Percentiles rank a stretch among this genome's conserved stretches.
Evolutionary conservation across 305 asterid species (phyloP).

Genomic region (Striga hermonthica): DNA sequence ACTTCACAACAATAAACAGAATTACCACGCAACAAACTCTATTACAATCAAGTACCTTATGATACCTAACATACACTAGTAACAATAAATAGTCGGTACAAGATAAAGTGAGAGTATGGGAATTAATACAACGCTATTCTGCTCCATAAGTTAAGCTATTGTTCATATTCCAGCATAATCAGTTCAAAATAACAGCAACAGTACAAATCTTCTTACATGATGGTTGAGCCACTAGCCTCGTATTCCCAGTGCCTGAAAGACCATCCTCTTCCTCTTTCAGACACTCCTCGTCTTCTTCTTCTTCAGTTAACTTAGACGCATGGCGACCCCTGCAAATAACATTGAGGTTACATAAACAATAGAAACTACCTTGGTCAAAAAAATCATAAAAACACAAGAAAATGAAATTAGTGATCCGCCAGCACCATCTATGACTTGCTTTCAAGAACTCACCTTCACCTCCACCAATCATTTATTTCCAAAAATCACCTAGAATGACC

Average conservation of each 20-base stretch:
- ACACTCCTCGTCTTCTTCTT: conserved; percentile 96
- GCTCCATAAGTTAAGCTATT: conserved; percentile 15
- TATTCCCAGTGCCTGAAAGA: conserved; percentile 69
- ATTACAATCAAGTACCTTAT: neutral
- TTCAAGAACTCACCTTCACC: conserved; percentile 17
- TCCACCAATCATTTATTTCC: neutral
- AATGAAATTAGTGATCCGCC: too few species aligned
- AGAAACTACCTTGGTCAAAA: too few species aligned
- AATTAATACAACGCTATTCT: neutral
- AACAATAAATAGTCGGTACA: neutral
- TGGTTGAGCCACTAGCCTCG: conserved; percentile 88
- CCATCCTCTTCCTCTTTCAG: conserved; percentile 94
- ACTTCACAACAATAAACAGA: conserved; percentile 15
- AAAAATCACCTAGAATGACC: neutral
- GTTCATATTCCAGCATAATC: conserved; percentile 12
- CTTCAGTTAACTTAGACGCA: conserved; percentile 94
- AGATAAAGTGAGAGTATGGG: neutral
- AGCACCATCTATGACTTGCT: neutral
- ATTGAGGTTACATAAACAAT: neutral
- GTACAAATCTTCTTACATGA: conserved; percentile 62
- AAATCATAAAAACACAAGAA: too few species aligned
- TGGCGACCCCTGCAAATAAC: conserved; percentile 84
- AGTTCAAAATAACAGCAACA: conserved; percentile 11
- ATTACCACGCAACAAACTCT: neutral
- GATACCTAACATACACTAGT: neutral